A percentile compares a stretch with the other conserved stretches of the same genome.
Evolutionary conservation across 495 filamentous ascomycete genomes (phyloP).

Genomic region (Parathielavia appendiculata): DNA sequence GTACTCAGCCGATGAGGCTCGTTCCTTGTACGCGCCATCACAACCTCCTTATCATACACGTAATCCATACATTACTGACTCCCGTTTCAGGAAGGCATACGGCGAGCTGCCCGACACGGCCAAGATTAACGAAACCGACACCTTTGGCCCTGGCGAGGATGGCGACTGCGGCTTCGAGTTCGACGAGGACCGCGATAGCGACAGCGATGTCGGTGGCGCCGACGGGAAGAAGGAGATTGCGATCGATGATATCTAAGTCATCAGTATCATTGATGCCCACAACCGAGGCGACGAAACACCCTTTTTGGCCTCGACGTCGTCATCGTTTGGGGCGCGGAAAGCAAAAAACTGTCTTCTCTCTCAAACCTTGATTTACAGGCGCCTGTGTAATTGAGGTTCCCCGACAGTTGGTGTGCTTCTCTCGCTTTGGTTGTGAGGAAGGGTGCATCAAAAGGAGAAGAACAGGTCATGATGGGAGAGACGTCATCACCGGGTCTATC

Average conservation of each 20-base stretch:
- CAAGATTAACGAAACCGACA: conserved; percentile 61
- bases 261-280: not conserved
- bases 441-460: conserved; percentile 18
- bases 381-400: conserved; percentile 28
- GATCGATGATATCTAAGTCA: conserved; percentile 65
- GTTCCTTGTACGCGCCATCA: conserved; percentile 53
- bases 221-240: conserved; percentile 61
- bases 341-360: conserved; percentile 58
- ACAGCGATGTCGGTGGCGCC: conserved; percentile 55
- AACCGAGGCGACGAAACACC: conserved; percentile 1
- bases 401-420: conserved; percentile 43
- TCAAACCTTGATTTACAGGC: conserved; percentile 38
- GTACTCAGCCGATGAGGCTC: conserved; percentile 95
- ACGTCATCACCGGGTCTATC: conserved; percentile 38
- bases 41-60: not conserved
- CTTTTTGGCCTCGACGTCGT: not conserved
- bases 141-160: conserved; percentile 41
- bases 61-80: conserved; percentile 9
- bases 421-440: conserved; percentile 9
- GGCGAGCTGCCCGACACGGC: conserved; percentile 95
- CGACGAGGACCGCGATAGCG: conserved; percentile 81
- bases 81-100: conserved; percentile 64
- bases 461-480: conserved; percentile 45
- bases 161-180: conserved; percentile 82
- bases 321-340: conserved; percentile 16